A percentile compares a stretch with the other conserved stretches of the same genome.
Conservation (phyloP, 1,284 basidiomycete genomes). For the Puccinia sorghi region DNA sequence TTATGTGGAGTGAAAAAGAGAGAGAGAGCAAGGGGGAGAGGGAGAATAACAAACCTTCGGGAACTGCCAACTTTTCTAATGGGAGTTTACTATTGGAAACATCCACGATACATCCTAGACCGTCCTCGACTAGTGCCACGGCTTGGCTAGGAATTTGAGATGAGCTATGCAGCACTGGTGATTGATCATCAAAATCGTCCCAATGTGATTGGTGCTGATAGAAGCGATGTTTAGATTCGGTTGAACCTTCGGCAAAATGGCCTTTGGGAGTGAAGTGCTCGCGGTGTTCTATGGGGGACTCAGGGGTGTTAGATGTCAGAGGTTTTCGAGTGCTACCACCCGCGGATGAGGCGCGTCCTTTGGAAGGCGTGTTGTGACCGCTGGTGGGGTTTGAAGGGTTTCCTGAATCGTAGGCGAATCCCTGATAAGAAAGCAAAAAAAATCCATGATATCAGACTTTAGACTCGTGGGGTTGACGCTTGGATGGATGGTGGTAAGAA, state of each 20-base stretch:
- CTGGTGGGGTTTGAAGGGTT: background rate
- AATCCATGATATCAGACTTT: background rate
- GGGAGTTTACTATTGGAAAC: constrained; percentile 8
- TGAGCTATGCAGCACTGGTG: constrained; percentile 14
- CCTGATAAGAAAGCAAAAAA: constrained; percentile 19
- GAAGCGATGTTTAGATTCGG: constrained; percentile 27
- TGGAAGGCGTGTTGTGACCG: background rate
- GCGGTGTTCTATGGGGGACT: background rate
- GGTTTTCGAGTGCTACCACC: background rate
- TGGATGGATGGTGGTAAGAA: background rate
- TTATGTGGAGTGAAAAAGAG: background rate
- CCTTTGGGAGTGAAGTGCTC: background rate
- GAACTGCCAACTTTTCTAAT: constrained; percentile 28
- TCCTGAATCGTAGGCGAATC: constrained; percentile 19
- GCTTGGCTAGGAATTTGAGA: constrained; percentile 38
- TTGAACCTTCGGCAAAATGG: constrained; percentile 29
- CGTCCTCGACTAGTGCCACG: constrained; percentile 36
- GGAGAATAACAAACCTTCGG: constrained; percentile 14
- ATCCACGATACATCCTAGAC: constrained; percentile 39
- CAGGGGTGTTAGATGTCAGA: background rate
- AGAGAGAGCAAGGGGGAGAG: background rate
- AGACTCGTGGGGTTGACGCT: background rate
- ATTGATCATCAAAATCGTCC: constrained; percentile 44
- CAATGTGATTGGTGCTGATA: constrained; percentile 34
- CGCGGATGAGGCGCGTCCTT: background rate